Percentiles rank a stretch among this genome's conserved stretches.
These are phyloP conservation scores for Micractinium sp. DNA, from an alignment of 139 green algal genomes.

Conservation along the genomic window DNA sequence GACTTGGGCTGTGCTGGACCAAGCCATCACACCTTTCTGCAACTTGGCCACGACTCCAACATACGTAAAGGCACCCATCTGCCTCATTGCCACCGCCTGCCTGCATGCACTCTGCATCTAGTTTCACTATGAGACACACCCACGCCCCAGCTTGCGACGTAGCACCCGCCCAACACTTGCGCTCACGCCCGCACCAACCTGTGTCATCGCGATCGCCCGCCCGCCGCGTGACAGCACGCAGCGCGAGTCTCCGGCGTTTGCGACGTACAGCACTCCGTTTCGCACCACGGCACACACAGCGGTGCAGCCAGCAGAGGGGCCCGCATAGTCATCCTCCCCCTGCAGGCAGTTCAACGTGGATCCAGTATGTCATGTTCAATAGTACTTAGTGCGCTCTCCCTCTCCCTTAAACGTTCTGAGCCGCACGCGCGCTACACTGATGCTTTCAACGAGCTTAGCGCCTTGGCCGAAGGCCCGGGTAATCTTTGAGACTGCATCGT, in stretches of 20 bases:
- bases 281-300: constrained; percentile 53
- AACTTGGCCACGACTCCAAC: no score
- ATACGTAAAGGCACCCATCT: no score
- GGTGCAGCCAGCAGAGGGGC: constrained; percentile 65
- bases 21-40: no score
- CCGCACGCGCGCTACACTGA: constrained; percentile 8
- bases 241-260: constrained; percentile 56
- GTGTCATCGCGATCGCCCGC: neutral
- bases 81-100: no score
- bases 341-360: neutral
- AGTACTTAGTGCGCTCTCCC: no score
- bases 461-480: no score
- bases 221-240: constrained; percentile 9
- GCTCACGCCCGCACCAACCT: neutral
- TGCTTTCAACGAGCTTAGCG: constrained; percentile 7
- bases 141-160: no score
- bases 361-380: no score
- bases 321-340: constrained; percentile 34
- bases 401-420: constrained; percentile 3
- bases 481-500: no score
- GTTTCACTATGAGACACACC: no score
- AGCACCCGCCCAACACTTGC: neutral
- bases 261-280: constrained; percentile 52
- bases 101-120: no score
- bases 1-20: no score